Conservation (phyloP, 1,284 basidiomycete genomes). For the Wolfiporia cocos region DNA sequence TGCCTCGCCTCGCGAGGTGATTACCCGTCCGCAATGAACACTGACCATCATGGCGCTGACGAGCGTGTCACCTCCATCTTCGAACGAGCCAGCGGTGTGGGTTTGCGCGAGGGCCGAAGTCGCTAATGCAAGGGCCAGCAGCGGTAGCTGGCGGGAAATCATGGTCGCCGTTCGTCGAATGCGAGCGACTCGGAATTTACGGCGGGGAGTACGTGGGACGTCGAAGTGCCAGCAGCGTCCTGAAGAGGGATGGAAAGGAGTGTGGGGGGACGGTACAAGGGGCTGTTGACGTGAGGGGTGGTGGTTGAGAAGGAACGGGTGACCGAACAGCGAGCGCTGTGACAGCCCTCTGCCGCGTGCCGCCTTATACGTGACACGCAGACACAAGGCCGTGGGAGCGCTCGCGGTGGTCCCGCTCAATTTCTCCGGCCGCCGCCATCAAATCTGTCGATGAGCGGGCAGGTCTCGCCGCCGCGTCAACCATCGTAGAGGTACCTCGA, state of each 20-base stretch:
- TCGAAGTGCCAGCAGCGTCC: slow-evolving; percentile 1
- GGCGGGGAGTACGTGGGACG: too few relatives aligned
- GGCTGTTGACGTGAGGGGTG: background rate
- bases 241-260: slow-evolving; percentile 4
- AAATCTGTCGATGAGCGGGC: too few relatives aligned
- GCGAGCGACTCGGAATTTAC: too few relatives aligned
- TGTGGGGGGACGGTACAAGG: slow-evolving; percentile 3
- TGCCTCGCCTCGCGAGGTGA: too few relatives aligned
- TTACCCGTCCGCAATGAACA: background rate
- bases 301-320: slow-evolving; percentile 6
- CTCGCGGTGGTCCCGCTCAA: too few relatives aligned
- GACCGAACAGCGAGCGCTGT: slow-evolving; percentile 2
- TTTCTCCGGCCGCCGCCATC: too few relatives aligned
- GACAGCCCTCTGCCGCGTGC: slow-evolving; percentile 4
- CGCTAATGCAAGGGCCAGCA: slow-evolving; percentile 25
- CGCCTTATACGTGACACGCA: slow-evolving; percentile 4
- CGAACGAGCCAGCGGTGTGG: slow-evolving; percentile 32
- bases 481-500: slow-evolving; percentile 2
- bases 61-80: slow-evolving; percentile 40
- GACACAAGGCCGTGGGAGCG: too few relatives aligned
- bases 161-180: slow-evolving; percentile 14
- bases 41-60: slow-evolving; percentile 45
- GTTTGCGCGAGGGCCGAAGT: slow-evolving; percentile 18
- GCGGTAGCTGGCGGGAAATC: slow-evolving; percentile 20
- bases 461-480: slow-evolving; percentile 5